Base-by-base conservation (phyloP, 495 filamentous ascomycete species). In the Talaromyces proteolyticus region DNA sequence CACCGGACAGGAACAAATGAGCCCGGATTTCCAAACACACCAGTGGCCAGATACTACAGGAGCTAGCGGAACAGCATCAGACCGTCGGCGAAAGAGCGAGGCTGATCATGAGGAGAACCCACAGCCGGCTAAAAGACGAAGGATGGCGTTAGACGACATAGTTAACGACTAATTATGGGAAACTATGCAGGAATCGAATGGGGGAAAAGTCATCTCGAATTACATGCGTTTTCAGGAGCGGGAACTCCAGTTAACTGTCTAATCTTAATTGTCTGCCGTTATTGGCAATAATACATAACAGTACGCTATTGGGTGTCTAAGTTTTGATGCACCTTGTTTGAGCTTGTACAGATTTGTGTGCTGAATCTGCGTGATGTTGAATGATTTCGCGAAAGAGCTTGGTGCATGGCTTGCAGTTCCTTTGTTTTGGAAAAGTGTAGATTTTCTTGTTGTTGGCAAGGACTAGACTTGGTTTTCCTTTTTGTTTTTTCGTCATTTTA, bases 81-180 rank as follows among this genome's bases (percentile, higher is more conserved):
- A 43, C 24, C 37, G n/a, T 10, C 47, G 47, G 26, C 47, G 47
- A 51, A 37, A 24, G 24, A 44, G 49, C n/a, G 19, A 25, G 34
- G 50, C n/a, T 4, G 42, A 46, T 14, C 14, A 18, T 10, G 50
- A 52, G 18, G 50, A 52, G 26, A 52, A 45, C n/a, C 42, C 53
- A 79, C 64, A 89, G 78, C 42, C 89, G 74, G 12, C 88, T 80
- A 57, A 90, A 77, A 60, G 94, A 73, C 69, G 76, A 82, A 55
- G 85, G 75, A 59, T 85, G 90, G 54, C 71, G 12, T 44, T 75
- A 44, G 67, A 75, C 49, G 69, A 75, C 40, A 75, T 75, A 61
- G 71, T 75, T 14, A 75, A 75, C 39, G 69, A 65, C 20, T 75
- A 53, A 34, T 14, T n/a, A n/a, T n/a, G n/a, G n/a, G n/a, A n/a